Percentiles rank a stretch among this genome's conserved stretches.
Conservation (phyloP, 2,329 filamentous ascomycete species). For the Aspergillus sp. region DNA sequence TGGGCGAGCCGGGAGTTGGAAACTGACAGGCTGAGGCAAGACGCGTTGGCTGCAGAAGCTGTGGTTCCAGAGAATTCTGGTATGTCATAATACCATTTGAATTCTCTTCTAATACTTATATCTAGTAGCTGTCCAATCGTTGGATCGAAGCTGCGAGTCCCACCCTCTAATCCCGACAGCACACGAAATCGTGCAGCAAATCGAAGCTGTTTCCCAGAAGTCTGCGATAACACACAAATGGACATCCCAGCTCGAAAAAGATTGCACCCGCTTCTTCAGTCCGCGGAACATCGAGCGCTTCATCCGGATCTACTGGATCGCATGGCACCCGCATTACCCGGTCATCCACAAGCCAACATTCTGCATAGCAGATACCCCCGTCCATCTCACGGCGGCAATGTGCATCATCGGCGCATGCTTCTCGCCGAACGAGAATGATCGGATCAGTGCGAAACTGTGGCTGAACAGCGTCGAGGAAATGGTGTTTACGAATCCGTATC, state of each 20-base stretch:
- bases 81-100: too few species aligned
- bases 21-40: too few species aligned
- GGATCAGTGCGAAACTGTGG: neutral
- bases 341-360: neutral
- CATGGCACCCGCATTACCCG: neutral
- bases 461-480: neutral
- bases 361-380: neutral
- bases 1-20: too few species aligned
- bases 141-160: too few species aligned
- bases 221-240: neutral
- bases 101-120: too few species aligned
- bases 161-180: too few species aligned
- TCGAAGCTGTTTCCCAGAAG: neutral
- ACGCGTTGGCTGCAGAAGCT: too few species aligned
- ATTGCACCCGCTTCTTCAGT: neutral
- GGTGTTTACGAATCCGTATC: neutral
- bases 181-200: neutral
- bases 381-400: neutral
- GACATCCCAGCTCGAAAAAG: neutral
- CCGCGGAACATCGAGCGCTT: neutral
- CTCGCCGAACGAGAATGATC: neutral
- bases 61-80: too few species aligned
- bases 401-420: neutral
- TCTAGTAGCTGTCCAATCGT: too few species aligned
- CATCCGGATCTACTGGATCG: neutral